A percentile compares a stretch with the other conserved stretches of the same genome.
Conservation (phyloP, 352 stramenopile species). For the Phytophthora sansomeana region DNA sequence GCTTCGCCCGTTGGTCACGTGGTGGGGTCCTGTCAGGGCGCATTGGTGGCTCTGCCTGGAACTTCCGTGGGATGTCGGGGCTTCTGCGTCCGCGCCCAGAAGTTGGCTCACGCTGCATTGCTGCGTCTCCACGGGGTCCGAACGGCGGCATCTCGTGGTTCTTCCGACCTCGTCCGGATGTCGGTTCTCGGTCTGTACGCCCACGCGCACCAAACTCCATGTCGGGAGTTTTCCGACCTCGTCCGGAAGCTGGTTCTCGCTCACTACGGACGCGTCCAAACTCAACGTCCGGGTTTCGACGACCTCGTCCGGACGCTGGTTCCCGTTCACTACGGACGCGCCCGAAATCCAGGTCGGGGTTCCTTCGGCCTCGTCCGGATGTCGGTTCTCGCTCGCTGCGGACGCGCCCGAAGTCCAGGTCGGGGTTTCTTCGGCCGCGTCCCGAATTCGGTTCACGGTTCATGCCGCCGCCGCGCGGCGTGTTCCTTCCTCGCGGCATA, state of each 20-base stretch:
- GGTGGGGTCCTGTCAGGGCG: conserved; percentile 4
- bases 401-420: conserved; percentile 13
- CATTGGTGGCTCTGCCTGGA: conserved; percentile 19
- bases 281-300: background rate
- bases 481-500: conserved; percentile 10
- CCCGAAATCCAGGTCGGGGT: conserved; percentile 10
- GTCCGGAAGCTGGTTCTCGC: conserved; percentile 23
- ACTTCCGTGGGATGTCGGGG: conserved; percentile 2
- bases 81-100: conserved; percentile 24
- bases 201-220: conserved; percentile 1
- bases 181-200: conserved; percentile 13
- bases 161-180: conserved; percentile 18
- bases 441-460: conserved; percentile 3
- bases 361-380: conserved; percentile 7
- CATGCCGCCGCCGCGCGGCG: background rate
- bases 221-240: conserved; percentile 6
- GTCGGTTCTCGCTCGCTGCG: conserved; percentile 13
- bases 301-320: background rate
- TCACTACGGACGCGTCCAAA: background rate
- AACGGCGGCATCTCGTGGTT: conserved; percentile 7
- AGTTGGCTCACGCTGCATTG: conserved; percentile 20
- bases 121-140: conserved; percentile 14
- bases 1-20: conserved; percentile 19
- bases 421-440: background rate
- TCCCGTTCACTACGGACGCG: background rate